Percentiles rank a stretch among this genome's conserved stretches.
Conservation (phyloP, 768 basidiomycete genomes). For the Podaxis mareebaensis region DNA sequence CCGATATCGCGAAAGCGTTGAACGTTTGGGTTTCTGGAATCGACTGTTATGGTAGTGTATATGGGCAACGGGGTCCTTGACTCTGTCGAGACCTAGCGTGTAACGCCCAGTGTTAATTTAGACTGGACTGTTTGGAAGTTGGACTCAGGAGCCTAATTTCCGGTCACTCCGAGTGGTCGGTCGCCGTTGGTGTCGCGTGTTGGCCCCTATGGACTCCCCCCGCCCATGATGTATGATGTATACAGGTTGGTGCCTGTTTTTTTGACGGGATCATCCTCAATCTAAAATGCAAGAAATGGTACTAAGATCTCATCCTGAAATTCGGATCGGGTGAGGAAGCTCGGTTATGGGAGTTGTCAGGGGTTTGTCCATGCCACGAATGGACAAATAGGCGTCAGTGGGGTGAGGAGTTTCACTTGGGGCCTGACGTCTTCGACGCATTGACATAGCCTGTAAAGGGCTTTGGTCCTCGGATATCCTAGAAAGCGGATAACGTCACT, state of each 20-base stretch:
- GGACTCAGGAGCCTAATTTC: neutral
- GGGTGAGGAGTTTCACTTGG: neutral
- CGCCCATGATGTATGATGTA: neutral
- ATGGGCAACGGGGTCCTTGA: neutral
- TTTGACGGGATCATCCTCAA: neutral
- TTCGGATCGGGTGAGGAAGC: neutral
- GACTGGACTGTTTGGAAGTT: neutral
- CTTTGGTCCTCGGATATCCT: conserved; percentile 9
- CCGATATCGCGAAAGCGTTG: neutral
- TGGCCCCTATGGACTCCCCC: neutral
- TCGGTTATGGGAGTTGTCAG: neutral
- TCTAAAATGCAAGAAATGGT: neutral
- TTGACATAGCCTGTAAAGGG: neutral
- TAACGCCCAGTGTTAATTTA: neutral
- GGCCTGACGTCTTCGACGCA: neutral
- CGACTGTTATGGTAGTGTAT: neutral
- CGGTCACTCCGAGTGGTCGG: conserved; percentile 4
- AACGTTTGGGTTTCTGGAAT: conserved; percentile 3
- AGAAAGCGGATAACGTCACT: neutral
- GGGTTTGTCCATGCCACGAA: neutral
- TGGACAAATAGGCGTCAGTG: neutral
- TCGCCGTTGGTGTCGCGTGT: conserved; percentile 9
- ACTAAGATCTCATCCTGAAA: neutral
- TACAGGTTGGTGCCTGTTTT: neutral
- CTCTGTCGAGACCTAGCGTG: neutral